Base-by-base conservation (phyloP, 805 yeast genomes). In the Teunomyces tritomae region DNA sequence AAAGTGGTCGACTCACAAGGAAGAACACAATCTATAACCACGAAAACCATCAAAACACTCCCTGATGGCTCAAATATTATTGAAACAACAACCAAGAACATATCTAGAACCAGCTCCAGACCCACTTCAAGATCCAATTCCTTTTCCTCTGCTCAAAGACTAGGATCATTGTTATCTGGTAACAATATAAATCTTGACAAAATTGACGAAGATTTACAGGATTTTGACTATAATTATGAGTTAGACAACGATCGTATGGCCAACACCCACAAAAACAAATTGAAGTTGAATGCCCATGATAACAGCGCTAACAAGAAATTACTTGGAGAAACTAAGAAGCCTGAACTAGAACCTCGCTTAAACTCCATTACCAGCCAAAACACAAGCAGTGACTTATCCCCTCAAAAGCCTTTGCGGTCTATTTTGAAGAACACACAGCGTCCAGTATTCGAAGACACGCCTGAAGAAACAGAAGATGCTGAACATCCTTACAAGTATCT, bases 11-110 rank as follows among this genome's bases (percentile, higher is more conserved):
- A 73, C 46, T 52, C 71, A 3, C 60, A 50, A 26, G 78, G 78
- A 13, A 58, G 76, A 50, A 67, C 73, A 2, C 65, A 49, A 43
- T 66, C 72, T 3, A 64, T 71, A 28, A 71, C 73, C n/a, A 70
- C 72, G 8, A 67, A 69, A 46, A 70, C 72, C 9, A 61, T 67
- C 37, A 62, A 63, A 44, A 61, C 64, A 7, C 51, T 71, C 44
- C 68, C 77, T 7, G 77, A 73, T 50, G 78, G 78, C 4, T 64
- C 74, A 13, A 71, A 70, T 45, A 61, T 73, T 24, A 68, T 70
- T 41, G 77, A 73, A 53, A 72, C 74, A 2, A 71, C 70, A 14
- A 70, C 76, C 9, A 71, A 67, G 48, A 71, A 70, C 49, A 63
- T 70, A 7, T 68, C 73, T 14, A 55, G 76, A 28, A 47, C 58